phyloP scores from a whole-genome alignment of 345 rosid species.

The Toxicodendron radicans region DNA sequence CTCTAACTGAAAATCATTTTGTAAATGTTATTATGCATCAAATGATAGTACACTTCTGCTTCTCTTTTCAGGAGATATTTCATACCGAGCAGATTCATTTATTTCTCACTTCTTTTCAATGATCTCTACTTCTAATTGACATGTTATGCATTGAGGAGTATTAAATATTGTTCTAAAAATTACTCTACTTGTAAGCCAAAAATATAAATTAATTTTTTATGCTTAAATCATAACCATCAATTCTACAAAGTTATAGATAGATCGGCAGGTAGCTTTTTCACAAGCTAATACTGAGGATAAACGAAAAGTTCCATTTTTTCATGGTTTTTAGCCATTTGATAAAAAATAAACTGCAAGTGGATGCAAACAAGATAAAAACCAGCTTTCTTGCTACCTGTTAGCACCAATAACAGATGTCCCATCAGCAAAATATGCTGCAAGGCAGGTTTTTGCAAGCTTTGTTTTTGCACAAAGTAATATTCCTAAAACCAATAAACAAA shows the following conservation, averaged over 20 bases:
- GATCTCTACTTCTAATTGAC: neutral
- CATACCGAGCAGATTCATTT: neutral
- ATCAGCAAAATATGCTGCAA: slow-evolving; percentile 81
- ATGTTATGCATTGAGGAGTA: neutral
- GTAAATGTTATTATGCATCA: neutral
- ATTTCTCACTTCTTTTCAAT: neutral
- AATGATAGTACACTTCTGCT: neutral
- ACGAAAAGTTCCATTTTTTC: neutral
- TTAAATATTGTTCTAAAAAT: neutral
- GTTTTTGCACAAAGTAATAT: slow-evolving; percentile 91
- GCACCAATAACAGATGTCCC: slow-evolving; percentile 62
- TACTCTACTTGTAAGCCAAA: neutral
- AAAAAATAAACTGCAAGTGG: neutral
- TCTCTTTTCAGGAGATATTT: neutral
- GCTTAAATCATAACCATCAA: neutral
- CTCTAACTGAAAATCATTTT: neutral
- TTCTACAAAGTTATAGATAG: neutral
- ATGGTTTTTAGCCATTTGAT: neutral
- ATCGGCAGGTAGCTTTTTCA: neutral
- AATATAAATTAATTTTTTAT: neutral
- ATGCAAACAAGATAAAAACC: slow-evolving; percentile 11
- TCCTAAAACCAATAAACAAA: slow-evolving; percentile 43
- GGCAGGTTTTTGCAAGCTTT: slow-evolving; percentile 69
- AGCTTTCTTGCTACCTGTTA: slow-evolving; percentile 40
- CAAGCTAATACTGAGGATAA: neutral